Conservation (phyloP, 345 rosid genomes). For the Moringa oleifera region DNA sequence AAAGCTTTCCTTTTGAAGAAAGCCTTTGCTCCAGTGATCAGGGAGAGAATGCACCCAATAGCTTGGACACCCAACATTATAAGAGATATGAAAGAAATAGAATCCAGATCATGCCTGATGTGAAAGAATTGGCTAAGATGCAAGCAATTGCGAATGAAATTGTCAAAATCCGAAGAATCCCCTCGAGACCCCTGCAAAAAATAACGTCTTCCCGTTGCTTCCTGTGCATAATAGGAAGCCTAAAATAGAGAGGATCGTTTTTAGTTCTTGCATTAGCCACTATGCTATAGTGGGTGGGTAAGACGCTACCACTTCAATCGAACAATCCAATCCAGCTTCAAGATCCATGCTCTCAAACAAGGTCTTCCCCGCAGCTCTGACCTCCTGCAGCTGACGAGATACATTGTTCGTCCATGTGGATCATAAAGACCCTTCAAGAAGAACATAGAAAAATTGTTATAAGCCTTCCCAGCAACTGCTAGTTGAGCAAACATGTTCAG, state of each 20-base stretch:
- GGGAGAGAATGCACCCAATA: slow-evolving; percentile 67
- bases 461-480: slow-evolving; percentile 31
- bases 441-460: slow-evolving; percentile 55
- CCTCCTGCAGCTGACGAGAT: slow-evolving; percentile 87
- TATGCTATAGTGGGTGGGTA: slow-evolving; percentile 75
- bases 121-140: slow-evolving; percentile 67
- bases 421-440: slow-evolving; percentile 85
- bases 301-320: slow-evolving; percentile 49
- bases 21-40: slow-evolving; percentile 82
- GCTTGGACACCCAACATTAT: slow-evolving; percentile 91
- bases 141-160: slow-evolving; percentile 67
- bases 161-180: slow-evolving; percentile 59
- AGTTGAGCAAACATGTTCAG: slow-evolving; percentile 75
- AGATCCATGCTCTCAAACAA: slow-evolving; percentile 73
- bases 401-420: slow-evolving; percentile 66
- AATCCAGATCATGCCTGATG: slow-evolving; percentile 35
- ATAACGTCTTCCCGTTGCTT: slow-evolving; percentile 79
- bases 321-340: slow-evolving; percentile 81
- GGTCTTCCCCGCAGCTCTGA: slow-evolving; percentile 68
- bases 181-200: slow-evolving; percentile 68
- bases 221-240: slow-evolving; percentile 56
- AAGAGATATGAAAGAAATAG: slow-evolving; percentile 57
- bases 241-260: slow-evolving; percentile 74
- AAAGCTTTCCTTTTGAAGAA: slow-evolving; percentile 54
- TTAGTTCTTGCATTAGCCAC: slow-evolving; percentile 74